A percentile compares a stretch with the other conserved stretches of the same genome.
Evolutionary conservation across 345 rosid species (phyloP).

Genomic region (Luvunga scandens): DNA sequence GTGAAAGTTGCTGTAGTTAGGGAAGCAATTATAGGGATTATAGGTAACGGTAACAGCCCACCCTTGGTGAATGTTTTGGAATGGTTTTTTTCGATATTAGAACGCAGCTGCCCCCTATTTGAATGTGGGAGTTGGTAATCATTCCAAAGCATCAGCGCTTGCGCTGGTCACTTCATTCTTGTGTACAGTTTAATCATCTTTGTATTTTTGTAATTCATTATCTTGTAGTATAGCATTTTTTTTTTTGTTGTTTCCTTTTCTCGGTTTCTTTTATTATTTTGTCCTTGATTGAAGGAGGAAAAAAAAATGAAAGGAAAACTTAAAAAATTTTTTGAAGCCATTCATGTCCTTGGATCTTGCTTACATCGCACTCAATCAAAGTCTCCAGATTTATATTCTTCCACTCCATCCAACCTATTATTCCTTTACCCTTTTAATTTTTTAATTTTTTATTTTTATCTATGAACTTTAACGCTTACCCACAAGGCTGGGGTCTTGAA

Average conservation of each 20-base stretch:
- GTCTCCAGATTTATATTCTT: neutral
- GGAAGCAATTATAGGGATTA: conserved; percentile 15
- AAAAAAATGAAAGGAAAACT: neutral
- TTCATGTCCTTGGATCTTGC: neutral
- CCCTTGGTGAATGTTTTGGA: conserved; percentile 32
- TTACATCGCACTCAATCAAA: neutral
- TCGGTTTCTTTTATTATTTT: neutral
- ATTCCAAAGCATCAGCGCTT: conserved; percentile 35
- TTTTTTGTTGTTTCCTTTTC: neutral
- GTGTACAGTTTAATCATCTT: conserved; percentile 45
- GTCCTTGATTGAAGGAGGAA: neutral
- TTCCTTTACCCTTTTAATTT: too few species aligned
- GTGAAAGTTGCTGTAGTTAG: conserved; percentile 20
- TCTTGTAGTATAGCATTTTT: conserved; percentile 21
- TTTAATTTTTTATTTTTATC: too few species aligned
- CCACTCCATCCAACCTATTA: neutral
- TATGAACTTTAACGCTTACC: too few species aligned
- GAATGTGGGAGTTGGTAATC: conserved; percentile 40
- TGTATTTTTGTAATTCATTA: conserved; percentile 52
- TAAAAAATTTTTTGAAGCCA: neutral
- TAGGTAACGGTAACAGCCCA: neutral
- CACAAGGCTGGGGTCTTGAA: too few species aligned
- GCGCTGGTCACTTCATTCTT: conserved; percentile 41
- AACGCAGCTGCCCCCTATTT: conserved; percentile 36
- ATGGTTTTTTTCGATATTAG: conserved; percentile 34